phyloP scores from a whole-genome alignment of 2,329 filamentous ascomycete genomes.

The Gnomoniopsis sp. region DNA sequence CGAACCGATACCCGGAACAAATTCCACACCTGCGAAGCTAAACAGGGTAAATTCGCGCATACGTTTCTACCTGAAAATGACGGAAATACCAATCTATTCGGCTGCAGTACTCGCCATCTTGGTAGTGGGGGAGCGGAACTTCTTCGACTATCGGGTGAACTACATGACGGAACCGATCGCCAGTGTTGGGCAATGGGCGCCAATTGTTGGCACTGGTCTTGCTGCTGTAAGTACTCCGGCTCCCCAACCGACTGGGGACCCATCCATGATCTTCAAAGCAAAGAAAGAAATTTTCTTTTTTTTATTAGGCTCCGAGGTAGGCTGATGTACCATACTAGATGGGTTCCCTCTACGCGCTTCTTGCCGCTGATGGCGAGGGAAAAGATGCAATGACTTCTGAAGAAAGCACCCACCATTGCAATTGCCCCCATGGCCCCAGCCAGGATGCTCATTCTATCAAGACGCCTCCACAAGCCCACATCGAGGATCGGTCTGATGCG shows the following conservation, averaged over 20 bases:
- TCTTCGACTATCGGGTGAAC: conserved; percentile 52
- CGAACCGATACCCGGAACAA: conserved; percentile 48
- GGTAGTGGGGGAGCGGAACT: conserved; percentile 60
- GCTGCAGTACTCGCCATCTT: conserved; percentile 57
- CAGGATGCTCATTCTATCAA: background rate
- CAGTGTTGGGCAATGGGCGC: conserved; percentile 60
- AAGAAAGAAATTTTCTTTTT: too few relatives aligned
- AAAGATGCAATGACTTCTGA: background rate
- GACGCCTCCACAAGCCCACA: background rate
- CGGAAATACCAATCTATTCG: conserved; percentile 57
- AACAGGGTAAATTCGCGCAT: conserved; percentile 54
- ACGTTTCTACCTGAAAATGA: conserved; percentile 47
- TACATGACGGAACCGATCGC: conserved; percentile 62
- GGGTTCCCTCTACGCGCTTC: conserved; percentile 1
- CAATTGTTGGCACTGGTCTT: conserved; percentile 55
- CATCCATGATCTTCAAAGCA: conserved; percentile 23
- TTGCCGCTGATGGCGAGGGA: background rate
- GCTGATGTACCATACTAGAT: background rate
- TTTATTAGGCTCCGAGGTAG: conserved; percentile 29
- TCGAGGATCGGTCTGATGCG: background rate
- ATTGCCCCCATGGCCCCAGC: background rate
- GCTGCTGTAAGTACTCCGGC: conserved; percentile 32
- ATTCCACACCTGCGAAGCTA: conserved; percentile 50
- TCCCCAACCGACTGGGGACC: conserved; percentile 44
- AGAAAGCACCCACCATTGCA: background rate